A percentile compares a stretch with the other conserved stretches of the same genome.
These are phyloP conservation scores for Boletus reticuloceps DNA, from an alignment of 768 basidiomycete species.

Conservation along the genomic window DNA sequence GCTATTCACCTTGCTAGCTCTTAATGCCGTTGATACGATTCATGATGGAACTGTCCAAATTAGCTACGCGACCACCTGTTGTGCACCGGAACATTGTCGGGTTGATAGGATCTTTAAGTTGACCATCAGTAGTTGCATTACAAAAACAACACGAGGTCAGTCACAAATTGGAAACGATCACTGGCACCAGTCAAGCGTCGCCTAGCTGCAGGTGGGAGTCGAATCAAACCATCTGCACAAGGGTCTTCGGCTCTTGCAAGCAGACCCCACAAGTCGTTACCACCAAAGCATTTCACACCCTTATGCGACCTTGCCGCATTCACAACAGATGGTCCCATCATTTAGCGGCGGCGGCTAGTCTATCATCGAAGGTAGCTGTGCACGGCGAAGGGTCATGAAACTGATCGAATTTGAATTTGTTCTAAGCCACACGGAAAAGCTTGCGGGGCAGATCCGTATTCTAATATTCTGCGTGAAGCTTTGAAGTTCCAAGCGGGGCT, in stretches of 20 bases:
- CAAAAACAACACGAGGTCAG: slow-evolving; percentile 22
- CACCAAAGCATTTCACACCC: slow-evolving; percentile 9
- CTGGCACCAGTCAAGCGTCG: slow-evolving; percentile 16
- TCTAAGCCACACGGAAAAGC: slow-evolving; percentile 3
- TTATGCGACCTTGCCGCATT: slow-evolving; percentile 1
- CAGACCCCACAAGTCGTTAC: slow-evolving; percentile 11
- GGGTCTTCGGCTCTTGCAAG: slow-evolving; percentile 14
- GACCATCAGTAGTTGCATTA: slow-evolving; percentile 8
- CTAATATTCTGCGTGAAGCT: slow-evolving; percentile 1
- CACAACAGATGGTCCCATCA: neutral
- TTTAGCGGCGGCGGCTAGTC: neutral
- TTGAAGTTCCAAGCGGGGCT: slow-evolving; percentile 4
- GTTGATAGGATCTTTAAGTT: slow-evolving; percentile 15
- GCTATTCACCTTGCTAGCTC: slow-evolving; percentile 11
- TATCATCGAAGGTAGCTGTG: slow-evolving; percentile 14
- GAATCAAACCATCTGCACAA: slow-evolving; percentile 5
- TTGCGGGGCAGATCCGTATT: slow-evolving; percentile 13
- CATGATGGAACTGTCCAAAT: slow-evolving; percentile 2
- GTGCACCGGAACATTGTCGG: slow-evolving; percentile 3
- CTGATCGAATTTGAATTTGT: slow-evolving; percentile 4
- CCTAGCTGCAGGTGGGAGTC: slow-evolving; percentile 9
- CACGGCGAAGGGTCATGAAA: slow-evolving; percentile 8
- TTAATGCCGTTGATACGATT: slow-evolving; percentile 7
- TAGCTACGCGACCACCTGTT: neutral
- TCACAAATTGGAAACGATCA: slow-evolving; percentile 13